Conservation (phyloP, 2,329 filamentous ascomycete species). For the Trichoderma koningiopsis region DNA sequence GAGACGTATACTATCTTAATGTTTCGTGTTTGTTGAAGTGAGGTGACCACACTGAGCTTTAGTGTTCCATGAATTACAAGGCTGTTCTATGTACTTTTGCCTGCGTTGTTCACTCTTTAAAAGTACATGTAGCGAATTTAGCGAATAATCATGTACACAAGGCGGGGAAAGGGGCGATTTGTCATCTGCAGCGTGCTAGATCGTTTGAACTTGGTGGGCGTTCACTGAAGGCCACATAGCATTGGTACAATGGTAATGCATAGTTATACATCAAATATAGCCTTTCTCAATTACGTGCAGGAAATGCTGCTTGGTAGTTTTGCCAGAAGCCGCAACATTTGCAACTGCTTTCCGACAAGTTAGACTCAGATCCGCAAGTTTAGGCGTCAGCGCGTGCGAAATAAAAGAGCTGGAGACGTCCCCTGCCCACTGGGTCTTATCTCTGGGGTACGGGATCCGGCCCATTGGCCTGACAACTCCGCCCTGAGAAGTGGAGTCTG, state of each 20-base stretch:
- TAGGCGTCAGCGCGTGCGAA: neutral
- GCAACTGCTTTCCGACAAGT: neutral
- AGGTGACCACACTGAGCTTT: too few relatives aligned
- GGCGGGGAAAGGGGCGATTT: neutral
- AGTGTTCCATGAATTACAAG: too few relatives aligned
- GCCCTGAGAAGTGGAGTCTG: constrained; percentile 1
- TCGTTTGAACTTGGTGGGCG: neutral
- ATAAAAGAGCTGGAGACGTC: neutral
- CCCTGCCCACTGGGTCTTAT: neutral
- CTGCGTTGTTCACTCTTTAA: too few relatives aligned
- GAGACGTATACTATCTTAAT: neutral
- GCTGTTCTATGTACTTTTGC: too few relatives aligned
- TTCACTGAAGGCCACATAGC: neutral
- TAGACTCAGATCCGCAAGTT: neutral
- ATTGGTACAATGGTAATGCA: neutral
- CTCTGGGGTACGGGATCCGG: neutral
- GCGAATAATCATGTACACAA: too few relatives aligned
- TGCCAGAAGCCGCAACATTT: neutral
- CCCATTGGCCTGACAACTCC: neutral
- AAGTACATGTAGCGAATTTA: too few relatives aligned
- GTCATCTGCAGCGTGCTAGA: neutral
- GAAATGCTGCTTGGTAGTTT: neutral
- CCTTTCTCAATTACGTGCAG: neutral
- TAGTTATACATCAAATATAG: neutral
- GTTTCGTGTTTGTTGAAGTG: neutral